Evolutionary conservation across 2,329 filamentous ascomycete species (phyloP).

Genomic region (Penicillium sp.): DNA sequence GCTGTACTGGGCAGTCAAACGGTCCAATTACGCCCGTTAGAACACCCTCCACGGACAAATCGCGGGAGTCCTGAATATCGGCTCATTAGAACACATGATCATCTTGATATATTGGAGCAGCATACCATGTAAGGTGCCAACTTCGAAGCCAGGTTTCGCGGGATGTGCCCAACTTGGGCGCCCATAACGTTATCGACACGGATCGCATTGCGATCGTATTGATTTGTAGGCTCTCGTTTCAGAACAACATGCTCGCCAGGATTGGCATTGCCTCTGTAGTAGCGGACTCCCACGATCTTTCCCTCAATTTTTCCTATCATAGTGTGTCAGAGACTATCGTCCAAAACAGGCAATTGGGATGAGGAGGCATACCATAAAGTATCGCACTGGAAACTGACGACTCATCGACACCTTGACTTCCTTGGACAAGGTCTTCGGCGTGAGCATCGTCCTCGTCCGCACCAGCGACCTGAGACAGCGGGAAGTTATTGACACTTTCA

Average conservation of each 20-base stretch:
- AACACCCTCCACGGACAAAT: constrained; percentile 70
- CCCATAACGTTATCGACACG: constrained; percentile 77
- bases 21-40: constrained; percentile 69
- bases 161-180: constrained; percentile 79
- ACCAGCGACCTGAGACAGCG: constrained; percentile 36
- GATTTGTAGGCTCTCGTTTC: constrained; percentile 70
- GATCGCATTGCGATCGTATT: constrained; percentile 77
- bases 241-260: constrained; percentile 68
- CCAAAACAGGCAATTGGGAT: not conserved
- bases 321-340: not conserved
- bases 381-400: constrained; percentile 42
- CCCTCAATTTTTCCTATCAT: constrained; percentile 49
- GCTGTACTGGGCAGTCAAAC: constrained; percentile 74
- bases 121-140: constrained; percentile 73
- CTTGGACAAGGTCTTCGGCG: constrained; percentile 41
- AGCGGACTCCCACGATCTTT: constrained; percentile 67
- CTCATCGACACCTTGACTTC: constrained; percentile 45
- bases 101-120: not conserved
- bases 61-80: constrained; percentile 56
- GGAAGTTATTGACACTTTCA: constrained; percentile 25
- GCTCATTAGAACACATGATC: not conserved
- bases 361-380: constrained; percentile 47
- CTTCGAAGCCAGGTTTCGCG: constrained; percentile 69
- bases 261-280: constrained; percentile 68
- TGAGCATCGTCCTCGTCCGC: constrained; percentile 47